Evolutionary conservation across 2,329 filamentous ascomycete genomes (phyloP).

Genomic region (Coniella lustricola): DNA sequence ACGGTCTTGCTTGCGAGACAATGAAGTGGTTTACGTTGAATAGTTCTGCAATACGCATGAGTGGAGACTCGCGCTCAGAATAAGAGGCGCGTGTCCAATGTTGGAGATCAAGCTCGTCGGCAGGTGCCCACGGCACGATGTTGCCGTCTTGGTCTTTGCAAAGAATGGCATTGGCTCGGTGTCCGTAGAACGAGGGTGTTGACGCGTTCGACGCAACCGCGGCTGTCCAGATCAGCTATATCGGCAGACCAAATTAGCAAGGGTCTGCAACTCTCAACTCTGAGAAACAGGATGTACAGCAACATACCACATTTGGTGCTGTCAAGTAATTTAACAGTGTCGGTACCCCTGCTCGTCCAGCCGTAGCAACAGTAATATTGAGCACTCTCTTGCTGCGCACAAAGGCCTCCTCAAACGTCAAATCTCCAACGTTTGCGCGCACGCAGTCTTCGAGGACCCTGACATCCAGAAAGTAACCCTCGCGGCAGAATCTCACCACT

Average conservation of each 20-base stretch:
- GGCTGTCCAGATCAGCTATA: conserved; percentile 69
- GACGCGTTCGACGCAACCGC: conserved; percentile 69
- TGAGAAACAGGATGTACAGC: too few species aligned
- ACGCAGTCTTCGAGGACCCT: conserved; percentile 78
- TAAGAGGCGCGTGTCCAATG: conserved; percentile 61
- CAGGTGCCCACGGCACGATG: conserved; percentile 67
- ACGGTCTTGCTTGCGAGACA: conserved; percentile 84
- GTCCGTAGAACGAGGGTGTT: conserved; percentile 57
- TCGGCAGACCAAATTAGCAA: not conserved
- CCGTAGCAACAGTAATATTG: conserved; percentile 84
- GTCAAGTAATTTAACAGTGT: conserved; percentile 88
- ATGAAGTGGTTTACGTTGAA: conserved; percentile 97
- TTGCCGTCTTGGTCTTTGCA: conserved; percentile 70
- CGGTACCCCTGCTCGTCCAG: conserved; percentile 67
- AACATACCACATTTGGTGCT: conserved; percentile 79
- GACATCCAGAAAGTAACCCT: conserved; percentile 80
- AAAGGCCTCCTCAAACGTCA: conserved; percentile 92
- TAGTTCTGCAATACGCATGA: conserved; percentile 68
- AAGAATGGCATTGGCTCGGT: conserved; percentile 57
- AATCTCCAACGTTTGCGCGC: conserved; percentile 73
- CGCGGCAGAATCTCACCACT: conserved; percentile 59
- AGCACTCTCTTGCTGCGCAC: conserved; percentile 75
- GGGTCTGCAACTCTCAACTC: too few species aligned
- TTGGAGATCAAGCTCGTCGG: conserved; percentile 55
- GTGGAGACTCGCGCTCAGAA: conserved; percentile 55